Conservation (phyloP, 2,329 filamentous ascomycete species). For the Nothopassalora personata region DNA sequence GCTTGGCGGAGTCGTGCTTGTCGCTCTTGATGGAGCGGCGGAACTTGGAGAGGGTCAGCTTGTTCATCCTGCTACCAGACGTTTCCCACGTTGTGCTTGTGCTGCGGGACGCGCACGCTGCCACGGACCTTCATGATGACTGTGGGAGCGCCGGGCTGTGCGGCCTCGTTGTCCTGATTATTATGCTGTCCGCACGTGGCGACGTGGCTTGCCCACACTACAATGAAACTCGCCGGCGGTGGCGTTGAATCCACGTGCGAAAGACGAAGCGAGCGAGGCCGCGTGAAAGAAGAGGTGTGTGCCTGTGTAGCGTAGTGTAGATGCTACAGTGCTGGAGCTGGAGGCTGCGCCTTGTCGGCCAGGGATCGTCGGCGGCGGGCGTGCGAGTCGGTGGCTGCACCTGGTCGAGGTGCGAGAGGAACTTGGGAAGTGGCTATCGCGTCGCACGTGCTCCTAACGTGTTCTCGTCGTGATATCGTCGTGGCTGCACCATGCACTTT, state of each 20-base stretch:
- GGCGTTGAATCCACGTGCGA: not conserved
- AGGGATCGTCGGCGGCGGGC: not conserved
- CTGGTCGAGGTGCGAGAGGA: not conserved
- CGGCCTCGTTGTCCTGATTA: not conserved
- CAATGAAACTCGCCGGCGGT: not conserved
- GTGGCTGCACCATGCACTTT: too few relatives aligned
- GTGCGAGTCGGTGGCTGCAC: not conserved
- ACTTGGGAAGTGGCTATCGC: not conserved
- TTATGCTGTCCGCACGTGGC: not conserved
- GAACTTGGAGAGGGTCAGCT: slow-evolving; percentile 42
- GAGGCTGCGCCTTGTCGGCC: not conserved
- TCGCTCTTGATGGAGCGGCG: slow-evolving; percentile 87
- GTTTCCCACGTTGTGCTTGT: not conserved
- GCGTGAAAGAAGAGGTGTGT: not conserved
- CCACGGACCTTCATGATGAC: slow-evolving; percentile 19
- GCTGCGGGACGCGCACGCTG: slow-evolving; percentile 1
- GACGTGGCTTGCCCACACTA: not conserved
- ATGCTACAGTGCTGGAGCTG: too few relatives aligned
- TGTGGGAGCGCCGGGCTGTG: not conserved
- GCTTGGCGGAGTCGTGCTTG: slow-evolving; percentile 60
- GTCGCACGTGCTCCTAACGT: too few relatives aligned
- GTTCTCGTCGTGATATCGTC: too few relatives aligned
- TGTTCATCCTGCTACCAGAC: not conserved
- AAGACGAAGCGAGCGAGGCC: not conserved
- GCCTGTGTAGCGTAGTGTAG: not conserved